A percentile compares a stretch with the other conserved stretches of the same genome.
Conservation (phyloP, 2,329 filamentous ascomycete genomes). For the Trichoderma sp. region DNA sequence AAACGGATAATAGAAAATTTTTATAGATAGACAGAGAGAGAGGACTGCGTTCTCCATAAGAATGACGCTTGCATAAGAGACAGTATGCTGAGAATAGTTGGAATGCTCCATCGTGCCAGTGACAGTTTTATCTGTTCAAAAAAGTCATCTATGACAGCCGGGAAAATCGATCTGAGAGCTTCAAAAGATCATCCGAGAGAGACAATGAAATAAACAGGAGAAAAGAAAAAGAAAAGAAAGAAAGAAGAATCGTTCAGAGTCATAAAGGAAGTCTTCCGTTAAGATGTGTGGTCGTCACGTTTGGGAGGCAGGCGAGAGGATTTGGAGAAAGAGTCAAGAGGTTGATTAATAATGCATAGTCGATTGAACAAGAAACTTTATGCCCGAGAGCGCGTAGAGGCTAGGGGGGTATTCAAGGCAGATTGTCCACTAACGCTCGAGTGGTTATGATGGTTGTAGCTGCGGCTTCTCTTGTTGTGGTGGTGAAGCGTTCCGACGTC, state of each 20-base stretch:
- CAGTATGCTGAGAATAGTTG: neutral
- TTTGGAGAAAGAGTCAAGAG: conserved; percentile 6
- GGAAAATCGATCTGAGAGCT: neutral
- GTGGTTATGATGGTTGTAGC: conserved; percentile 39
- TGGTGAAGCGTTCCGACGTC: conserved; percentile 65
- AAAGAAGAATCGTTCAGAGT: conserved; percentile 25
- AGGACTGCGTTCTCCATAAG: conserved; percentile 3
- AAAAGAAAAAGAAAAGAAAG: neutral
- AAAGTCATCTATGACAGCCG: conserved; percentile 17
- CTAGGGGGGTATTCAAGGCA: conserved; percentile 40
- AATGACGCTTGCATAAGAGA: neutral
- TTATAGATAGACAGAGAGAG: neutral
- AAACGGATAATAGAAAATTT: neutral
- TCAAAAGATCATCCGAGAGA: neutral
- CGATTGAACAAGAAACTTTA: conserved; percentile 31
- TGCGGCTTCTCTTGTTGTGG: conserved; percentile 47
- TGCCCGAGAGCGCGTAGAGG: conserved; percentile 41
- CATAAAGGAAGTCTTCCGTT: conserved; percentile 22
- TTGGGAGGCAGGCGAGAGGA: neutral
- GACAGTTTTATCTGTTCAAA: neutral
- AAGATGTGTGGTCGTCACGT: conserved; percentile 17
- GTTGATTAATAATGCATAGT: conserved; percentile 25
- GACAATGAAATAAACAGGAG: neutral
- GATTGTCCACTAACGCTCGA: conserved; percentile 33
- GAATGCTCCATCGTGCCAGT: conserved; percentile 20